Evolutionary conservation across 345 rosid genomes (phyloP).

Genomic region (Salix purpurea): DNA sequence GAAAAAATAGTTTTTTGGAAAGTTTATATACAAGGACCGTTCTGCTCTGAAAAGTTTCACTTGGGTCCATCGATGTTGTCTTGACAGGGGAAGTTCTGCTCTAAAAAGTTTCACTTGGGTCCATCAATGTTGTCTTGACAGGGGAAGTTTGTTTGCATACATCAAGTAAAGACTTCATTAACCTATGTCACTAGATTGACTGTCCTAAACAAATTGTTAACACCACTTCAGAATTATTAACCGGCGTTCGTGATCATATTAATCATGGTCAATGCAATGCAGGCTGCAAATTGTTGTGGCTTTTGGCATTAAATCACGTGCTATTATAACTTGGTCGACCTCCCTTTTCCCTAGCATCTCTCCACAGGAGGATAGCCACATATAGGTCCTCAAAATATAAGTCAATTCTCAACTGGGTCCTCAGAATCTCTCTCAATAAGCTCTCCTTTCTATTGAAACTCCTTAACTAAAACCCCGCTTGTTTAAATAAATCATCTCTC

Average conservation of each 20-base stretch:
- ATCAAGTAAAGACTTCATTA: neutral
- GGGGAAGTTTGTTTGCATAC: neutral
- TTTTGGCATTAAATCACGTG: neutral
- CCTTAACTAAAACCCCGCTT: too few relatives aligned
- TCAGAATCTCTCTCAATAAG: too few relatives aligned
- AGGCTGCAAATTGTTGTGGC: neutral
- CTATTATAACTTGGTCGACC: neutral
- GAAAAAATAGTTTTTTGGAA: neutral
- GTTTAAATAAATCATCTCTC: too few relatives aligned
- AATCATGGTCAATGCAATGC: neutral
- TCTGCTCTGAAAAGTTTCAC: neutral
- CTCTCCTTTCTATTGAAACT: too few relatives aligned
- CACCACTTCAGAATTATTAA: neutral
- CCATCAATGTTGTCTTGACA: conserved; percentile 6
- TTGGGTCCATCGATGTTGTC: conserved; percentile 14
- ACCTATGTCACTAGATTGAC: neutral
- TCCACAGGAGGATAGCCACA: neutral
- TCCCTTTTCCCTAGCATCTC: neutral
- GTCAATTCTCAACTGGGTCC: neutral
- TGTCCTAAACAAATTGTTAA: too few relatives aligned
- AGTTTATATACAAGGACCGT: neutral
- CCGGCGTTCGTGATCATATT: neutral
- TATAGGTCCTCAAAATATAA: neutral
- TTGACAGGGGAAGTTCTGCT: neutral
- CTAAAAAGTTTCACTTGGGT: conserved; percentile 11